A percentile compares a stretch with the other conserved stretches of the same genome.
Evolutionary conservation across 1,139 yeast species (phyloP).

Genomic region (Pichia terricola): DNA sequence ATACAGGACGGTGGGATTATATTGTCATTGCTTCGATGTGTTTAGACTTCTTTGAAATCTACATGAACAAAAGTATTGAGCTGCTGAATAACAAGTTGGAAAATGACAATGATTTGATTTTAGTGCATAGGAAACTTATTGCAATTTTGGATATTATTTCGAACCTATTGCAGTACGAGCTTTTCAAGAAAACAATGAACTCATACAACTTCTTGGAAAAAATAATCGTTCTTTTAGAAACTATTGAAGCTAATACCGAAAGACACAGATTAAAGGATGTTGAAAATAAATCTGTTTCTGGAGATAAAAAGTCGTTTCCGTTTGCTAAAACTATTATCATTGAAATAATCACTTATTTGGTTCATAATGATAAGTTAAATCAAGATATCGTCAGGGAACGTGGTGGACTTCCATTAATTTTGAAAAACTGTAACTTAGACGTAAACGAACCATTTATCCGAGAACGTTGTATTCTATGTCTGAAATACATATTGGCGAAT

Average conservation of each 20-base stretch:
- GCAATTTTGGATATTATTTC: constrained; percentile 40
- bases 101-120: constrained; percentile 9
- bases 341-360: constrained; percentile 50
- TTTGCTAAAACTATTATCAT: constrained; percentile 50
- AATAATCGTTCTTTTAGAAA: constrained; percentile 36
- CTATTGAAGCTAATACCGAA: constrained; percentile 41
- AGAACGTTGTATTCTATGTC: constrained; percentile 74
- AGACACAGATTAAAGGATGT: constrained; percentile 27
- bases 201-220: constrained; percentile 41
- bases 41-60: constrained; percentile 30
- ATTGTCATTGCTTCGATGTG: constrained; percentile 6
- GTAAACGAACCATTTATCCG: constrained; percentile 81
- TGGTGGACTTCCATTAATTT: constrained; percentile 61
- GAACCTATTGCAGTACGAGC: constrained; percentile 40
- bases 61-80: constrained; percentile 9
- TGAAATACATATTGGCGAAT: constrained; percentile 54
- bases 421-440: constrained; percentile 80
- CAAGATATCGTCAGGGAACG: constrained; percentile 61
- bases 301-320: constrained; percentile 34
- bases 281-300: not conserved
- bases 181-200: constrained; percentile 41
- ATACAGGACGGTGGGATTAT: constrained; percentile 3
- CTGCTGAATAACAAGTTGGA: constrained; percentile 13
- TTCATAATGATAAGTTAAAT: constrained; percentile 38
- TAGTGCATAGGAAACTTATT: constrained; percentile 19